Conservation (phyloP, 148 eudicot genomes). For the Silene latifolia region DNA sequence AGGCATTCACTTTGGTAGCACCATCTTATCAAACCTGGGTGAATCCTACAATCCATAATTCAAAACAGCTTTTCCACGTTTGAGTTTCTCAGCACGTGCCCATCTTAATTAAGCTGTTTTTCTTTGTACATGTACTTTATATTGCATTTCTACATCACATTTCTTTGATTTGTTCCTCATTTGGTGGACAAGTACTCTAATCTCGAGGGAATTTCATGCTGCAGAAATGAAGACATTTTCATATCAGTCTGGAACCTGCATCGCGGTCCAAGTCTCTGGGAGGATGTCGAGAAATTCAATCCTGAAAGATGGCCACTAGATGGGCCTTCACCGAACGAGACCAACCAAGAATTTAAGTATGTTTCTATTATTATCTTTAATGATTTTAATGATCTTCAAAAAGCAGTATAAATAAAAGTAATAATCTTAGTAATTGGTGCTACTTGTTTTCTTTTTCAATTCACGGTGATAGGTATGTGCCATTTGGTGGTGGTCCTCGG, state of each 20-base stretch:
- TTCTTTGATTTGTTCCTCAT: background rate
- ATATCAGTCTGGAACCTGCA: slow-evolving; percentile 96
- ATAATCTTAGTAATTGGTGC: slow-evolving; percentile 5
- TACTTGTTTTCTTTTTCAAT: background rate
- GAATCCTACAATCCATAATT: too few relatives aligned
- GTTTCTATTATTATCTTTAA: background rate
- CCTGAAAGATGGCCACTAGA: slow-evolving; percentile 99
- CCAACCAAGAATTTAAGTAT: slow-evolving; percentile 88
- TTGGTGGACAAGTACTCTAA: too few relatives aligned
- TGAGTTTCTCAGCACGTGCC: too few relatives aligned
- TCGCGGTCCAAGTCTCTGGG: slow-evolving; percentile 80
- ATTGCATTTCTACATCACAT: background rate
- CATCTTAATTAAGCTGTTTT: background rate
- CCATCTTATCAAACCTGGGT: too few relatives aligned
- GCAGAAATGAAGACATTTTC: slow-evolving; percentile 91
- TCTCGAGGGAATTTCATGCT: slow-evolving; percentile 23
- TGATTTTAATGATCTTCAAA: slow-evolving; percentile 1
- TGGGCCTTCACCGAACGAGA: slow-evolving; percentile 93
- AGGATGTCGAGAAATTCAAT: slow-evolving; percentile 79
- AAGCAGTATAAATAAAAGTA: background rate
- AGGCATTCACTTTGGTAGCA: too few relatives aligned
- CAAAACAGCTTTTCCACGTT: too few relatives aligned
- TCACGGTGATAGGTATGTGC: slow-evolving; percentile 59
- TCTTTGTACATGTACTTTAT: background rate
- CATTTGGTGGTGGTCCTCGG: slow-evolving; percentile 98